Base-by-base conservation (phyloP, 2,329 filamentous ascomycete species). In the Penicillium occitanis region DNA sequence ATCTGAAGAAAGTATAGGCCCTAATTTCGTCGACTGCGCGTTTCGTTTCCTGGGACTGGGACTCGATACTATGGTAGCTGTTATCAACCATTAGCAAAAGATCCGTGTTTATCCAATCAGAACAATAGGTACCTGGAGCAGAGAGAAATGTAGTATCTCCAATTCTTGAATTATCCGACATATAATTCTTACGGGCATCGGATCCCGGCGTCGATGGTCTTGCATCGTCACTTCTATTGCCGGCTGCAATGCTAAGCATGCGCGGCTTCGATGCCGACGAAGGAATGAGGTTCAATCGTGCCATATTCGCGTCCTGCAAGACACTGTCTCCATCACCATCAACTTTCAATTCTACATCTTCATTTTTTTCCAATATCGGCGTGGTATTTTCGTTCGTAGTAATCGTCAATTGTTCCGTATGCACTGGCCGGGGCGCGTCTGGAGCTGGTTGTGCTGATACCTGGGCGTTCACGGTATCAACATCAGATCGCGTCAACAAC, bases 261-360 rank as follows among this genome's bases (percentile, higher is more conserved):
- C 75, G 78, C 67, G 80, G 73, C 68, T 80, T 79, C 35, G 74
- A 75, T 66, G 73, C 71, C 14, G 79, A 79, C 55, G 77, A 75
- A 8, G 80, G 77, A 67, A 74, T 76, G 65, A 80, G 72, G 68
- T 80, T 73, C 67, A 83, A 70, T 70, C 80, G 76, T 69, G 81
- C 81, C 81, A 83, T 83, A 35, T 75, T 71, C 65, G 69, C 63
- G 44, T 66, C 68, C n/a, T 65, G 69, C 64, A 70, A 69, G 63
- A 73, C 66, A 67, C 73, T 71, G 28, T 72, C 69, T 57, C 63
- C 70, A 70, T 76, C 70, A 30, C 57, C 40, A 17, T 73, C 71
- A 37, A 66, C 60, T 51, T 71, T 69, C 50, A 71, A 71, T 53
- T 73, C 69, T 5, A 68, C 25, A 37, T 28, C 17, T 58, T 28